A percentile compares a stretch with the other conserved stretches of the same genome.
phyloP scores from a whole-genome alignment of 805 yeast genomes.

The Starmerella cellae region DNA sequence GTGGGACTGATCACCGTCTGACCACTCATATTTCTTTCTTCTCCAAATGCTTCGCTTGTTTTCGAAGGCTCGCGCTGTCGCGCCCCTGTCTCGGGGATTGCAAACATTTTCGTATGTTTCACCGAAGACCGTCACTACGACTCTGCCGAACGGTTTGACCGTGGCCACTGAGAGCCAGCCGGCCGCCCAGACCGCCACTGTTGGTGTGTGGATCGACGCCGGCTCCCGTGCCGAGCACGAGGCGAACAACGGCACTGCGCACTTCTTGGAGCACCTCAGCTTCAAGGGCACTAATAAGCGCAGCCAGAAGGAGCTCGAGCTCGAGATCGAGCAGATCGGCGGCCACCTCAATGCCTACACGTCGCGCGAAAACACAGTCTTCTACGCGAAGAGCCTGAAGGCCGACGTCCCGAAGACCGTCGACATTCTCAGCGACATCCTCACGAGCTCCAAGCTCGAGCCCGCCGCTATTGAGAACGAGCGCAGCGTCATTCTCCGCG shows the following conservation, averaged over 20 bases:
- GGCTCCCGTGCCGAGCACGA: conserved; percentile 91
- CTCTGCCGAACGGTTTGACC: conserved; percentile 79
- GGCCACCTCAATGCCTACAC: conserved; percentile 98
- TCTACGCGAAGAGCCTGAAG: conserved; percentile 77
- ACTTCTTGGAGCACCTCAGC: conserved; percentile 89
- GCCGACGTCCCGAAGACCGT: conserved; percentile 74
- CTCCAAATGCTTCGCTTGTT: conserved; percentile 17
- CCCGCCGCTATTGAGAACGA: conserved; percentile 83
- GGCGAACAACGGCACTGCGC: conserved; percentile 88
- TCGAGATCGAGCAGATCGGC: conserved; percentile 92
- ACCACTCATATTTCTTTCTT: conserved; percentile 17
- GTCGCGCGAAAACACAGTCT: conserved; percentile 92
- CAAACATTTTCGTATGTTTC: conserved; percentile 20
- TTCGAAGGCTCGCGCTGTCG: conserved; percentile 18
- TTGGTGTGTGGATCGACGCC: conserved; percentile 97
- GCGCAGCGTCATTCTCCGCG: conserved; percentile 90
- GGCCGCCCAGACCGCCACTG: conserved; percentile 84
- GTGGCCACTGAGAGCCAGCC: conserved; percentile 87
- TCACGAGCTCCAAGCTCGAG: conserved; percentile 75
- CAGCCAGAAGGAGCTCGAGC: conserved; percentile 68
- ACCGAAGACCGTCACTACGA: conserved; percentile 51
- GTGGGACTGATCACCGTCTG: conserved; percentile 7
- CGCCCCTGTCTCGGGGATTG: conserved; percentile 18
- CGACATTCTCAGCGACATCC: conserved; percentile 76
- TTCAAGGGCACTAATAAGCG: conserved; percentile 85